A percentile compares a stretch with the other conserved stretches of the same genome.
Conservation (phyloP, 2,329 filamentous ascomycete species). For the Fusarium circinatum region DNA sequence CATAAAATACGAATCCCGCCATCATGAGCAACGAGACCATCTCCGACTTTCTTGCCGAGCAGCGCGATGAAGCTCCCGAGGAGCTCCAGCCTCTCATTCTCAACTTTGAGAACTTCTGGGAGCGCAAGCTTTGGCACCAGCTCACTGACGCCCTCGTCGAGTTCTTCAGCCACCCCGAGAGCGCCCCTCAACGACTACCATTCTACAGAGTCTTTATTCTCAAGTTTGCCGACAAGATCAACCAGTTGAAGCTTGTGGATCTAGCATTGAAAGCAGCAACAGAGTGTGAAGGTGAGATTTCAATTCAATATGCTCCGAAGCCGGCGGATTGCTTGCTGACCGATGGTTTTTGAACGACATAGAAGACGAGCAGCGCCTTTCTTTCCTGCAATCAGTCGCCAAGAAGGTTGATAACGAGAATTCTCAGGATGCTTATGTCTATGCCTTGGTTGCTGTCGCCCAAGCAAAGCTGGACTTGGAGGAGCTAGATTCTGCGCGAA, state of each 20-base stretch:
- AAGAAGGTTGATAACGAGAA: slow-evolving; percentile 91
- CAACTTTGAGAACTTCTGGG: slow-evolving; percentile 96
- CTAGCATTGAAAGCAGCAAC: slow-evolving; percentile 87
- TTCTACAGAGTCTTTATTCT: slow-evolving; percentile 96
- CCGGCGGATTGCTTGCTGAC: slow-evolving; percentile 22
- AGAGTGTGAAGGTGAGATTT: slow-evolving; percentile 77
- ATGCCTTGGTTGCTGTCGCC: slow-evolving; percentile 90
- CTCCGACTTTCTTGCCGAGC: slow-evolving; percentile 89
- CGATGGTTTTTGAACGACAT: slow-evolving; percentile 6
- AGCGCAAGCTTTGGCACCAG: slow-evolving; percentile 99
- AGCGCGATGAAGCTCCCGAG: slow-evolving; percentile 87
- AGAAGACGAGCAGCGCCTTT: slow-evolving; percentile 89
- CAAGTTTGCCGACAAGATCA: slow-evolving; percentile 98
- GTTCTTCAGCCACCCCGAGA: slow-evolving; percentile 87
- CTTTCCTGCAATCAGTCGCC: slow-evolving; percentile 84
- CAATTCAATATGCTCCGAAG: slow-evolving; percentile 6
- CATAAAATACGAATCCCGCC: slow-evolving; percentile 23
- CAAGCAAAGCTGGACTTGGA: slow-evolving; percentile 84
- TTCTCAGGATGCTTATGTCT: slow-evolving; percentile 95
- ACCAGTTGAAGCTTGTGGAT: slow-evolving; percentile 95
- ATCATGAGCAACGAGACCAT: slow-evolving; percentile 88
- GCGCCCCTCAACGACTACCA: slow-evolving; percentile 83
- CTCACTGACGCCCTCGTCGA: slow-evolving; percentile 88
- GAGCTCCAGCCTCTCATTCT: slow-evolving; percentile 90
- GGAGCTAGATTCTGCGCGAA: slow-evolving; percentile 83